A percentile compares a stretch with the other conserved stretches of the same genome.
phyloP scores from a whole-genome alignment of 1,284 basidiomycete genomes.

The Tilletiaria anomala region DNA sequence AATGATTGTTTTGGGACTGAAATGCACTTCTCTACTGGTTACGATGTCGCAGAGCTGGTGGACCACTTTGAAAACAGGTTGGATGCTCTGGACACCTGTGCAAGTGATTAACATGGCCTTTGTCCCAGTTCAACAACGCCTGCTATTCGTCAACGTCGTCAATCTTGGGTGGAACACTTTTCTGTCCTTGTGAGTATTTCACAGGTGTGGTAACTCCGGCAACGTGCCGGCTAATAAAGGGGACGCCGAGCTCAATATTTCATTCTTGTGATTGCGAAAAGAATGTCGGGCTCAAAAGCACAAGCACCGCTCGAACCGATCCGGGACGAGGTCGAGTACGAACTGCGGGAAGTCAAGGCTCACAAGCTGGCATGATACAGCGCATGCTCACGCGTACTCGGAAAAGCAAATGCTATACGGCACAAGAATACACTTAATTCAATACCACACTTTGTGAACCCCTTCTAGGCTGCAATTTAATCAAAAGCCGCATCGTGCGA shows the following conservation, averaged over 20 bases:
- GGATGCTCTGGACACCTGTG: constrained; percentile 27
- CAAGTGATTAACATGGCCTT: constrained; percentile 26
- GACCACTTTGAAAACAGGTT: constrained; percentile 20
- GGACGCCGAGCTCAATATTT: neutral
- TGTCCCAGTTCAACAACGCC: constrained; percentile 11
- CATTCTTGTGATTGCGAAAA: neutral
- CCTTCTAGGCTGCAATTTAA: too few relatives aligned
- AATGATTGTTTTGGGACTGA: neutral
- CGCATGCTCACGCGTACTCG: too few relatives aligned
- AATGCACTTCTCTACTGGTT: too few relatives aligned
- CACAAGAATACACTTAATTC: too few relatives aligned
- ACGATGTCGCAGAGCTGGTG: constrained; percentile 10
- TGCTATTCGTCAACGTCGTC: constrained; percentile 26
- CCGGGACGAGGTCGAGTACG: neutral
- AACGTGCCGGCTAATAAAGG: too few relatives aligned
- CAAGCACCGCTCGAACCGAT: neutral
- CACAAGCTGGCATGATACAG: neutral
- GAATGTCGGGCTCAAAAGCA: neutral
- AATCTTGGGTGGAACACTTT: constrained; percentile 30
- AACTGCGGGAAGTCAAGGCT: constrained; percentile 1
- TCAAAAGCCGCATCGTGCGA: too few relatives aligned
- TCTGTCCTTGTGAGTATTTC: constrained; percentile 9
- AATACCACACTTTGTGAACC: too few relatives aligned
- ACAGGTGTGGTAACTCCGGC: neutral
- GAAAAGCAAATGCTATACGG: too few relatives aligned